Percentiles rank a stretch among this genome's conserved stretches.
Conservation (phyloP, 1,284 basidiomycete genomes). For the Ceratobasidium sp. region DNA sequence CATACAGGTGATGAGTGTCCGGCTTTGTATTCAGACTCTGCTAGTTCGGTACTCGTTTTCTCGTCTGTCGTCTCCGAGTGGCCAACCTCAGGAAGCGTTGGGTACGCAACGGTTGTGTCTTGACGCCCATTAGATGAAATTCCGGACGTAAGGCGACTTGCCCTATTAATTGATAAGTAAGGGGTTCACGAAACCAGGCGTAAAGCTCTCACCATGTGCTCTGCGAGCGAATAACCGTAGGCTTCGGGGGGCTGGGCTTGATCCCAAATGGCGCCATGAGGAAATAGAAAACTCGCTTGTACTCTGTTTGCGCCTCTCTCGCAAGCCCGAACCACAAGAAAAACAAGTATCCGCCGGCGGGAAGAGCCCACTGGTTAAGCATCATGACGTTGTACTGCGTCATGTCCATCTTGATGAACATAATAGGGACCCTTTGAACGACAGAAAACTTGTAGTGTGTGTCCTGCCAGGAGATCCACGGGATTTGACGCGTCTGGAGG, state of each 20-base stretch:
- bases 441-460: slow-evolving; percentile 58
- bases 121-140: slow-evolving; percentile 10
- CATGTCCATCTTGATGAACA: slow-evolving; percentile 7
- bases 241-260: slow-evolving; percentile 28
- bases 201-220: slow-evolving; percentile 1
- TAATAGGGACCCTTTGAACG: slow-evolving; percentile 55
- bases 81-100: not conserved
- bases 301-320: slow-evolving; percentile 43
- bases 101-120: not conserved
- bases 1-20: slow-evolving; percentile 1
- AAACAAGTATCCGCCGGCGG: slow-evolving; percentile 42
- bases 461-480: slow-evolving; percentile 40
- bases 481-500: slow-evolving; percentile 15
- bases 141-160: slow-evolving; percentile 2
- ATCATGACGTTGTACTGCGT: slow-evolving; percentile 5
- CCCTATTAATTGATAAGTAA: slow-evolving; percentile 13
- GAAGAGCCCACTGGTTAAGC: slow-evolving; percentile 42
- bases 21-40: slow-evolving; percentile 7
- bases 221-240: not conserved
- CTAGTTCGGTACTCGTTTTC: not conserved
- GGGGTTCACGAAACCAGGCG: too few species aligned
- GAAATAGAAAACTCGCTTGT: slow-evolving; percentile 26
- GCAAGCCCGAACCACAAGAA: slow-evolving; percentile 48
- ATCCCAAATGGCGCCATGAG: slow-evolving; percentile 22
- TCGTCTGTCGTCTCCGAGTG: slow-evolving; percentile 3